A percentile compares a stretch with the other conserved stretches of the same genome.
These are phyloP conservation scores for Sequoia sempervirens DNA, from an alignment of 75 land plant species.

Conservation along the genomic window DNA sequence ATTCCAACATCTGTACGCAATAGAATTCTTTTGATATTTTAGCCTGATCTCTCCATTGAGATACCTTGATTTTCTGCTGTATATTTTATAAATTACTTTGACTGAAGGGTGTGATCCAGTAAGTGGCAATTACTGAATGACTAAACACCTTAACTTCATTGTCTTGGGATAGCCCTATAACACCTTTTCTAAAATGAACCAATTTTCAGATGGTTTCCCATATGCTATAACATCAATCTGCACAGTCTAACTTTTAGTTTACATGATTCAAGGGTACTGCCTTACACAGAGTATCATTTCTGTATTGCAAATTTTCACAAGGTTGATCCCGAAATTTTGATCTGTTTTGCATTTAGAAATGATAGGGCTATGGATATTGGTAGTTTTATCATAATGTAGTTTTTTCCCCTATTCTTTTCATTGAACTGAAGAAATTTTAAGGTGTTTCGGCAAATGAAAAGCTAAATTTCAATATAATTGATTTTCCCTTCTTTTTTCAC, in stretches of 20 bases:
- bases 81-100: no score
- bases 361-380: neutral
- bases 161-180: no score
- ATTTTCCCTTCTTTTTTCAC: neutral
- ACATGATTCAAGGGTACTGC: neutral
- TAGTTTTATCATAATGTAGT: neutral
- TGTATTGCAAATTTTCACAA: neutral
- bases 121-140: no score
- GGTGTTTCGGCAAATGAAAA: neutral
- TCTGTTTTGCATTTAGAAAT: neutral
- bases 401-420: neutral
- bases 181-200: neutral
- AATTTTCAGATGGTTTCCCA: neutral
- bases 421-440: neutral
- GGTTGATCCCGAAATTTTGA: neutral
- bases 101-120: no score
- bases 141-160: no score
- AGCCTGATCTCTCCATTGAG: neutral
- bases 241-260: neutral
- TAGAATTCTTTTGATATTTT: neutral
- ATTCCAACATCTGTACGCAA: neutral
- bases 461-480: neutral
- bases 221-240: neutral
- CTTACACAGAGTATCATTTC: neutral
- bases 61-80: no score